Conservation (phyloP, 140 eudicot species). For the Bidens hawaiensis region DNA sequence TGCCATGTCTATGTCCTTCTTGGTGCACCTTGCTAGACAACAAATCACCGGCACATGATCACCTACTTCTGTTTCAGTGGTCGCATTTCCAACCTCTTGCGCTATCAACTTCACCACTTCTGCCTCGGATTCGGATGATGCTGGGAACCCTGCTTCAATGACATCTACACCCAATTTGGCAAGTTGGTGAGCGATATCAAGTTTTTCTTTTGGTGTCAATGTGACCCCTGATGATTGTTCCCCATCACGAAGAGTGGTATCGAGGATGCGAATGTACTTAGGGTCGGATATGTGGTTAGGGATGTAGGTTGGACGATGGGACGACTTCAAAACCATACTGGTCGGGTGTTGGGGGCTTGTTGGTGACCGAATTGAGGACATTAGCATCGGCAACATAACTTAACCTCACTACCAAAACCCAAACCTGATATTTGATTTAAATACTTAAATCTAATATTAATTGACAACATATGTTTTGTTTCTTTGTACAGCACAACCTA, state of each 20-base stretch:
- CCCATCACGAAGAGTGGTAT: too few relatives aligned
- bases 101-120: constrained; percentile 7
- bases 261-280: neutral
- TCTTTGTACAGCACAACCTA: too few relatives aligned
- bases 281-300: neutral
- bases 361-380: too few relatives aligned
- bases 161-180: neutral
- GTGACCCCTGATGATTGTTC: neutral
- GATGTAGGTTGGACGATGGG: neutral
- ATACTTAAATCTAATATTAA: too few relatives aligned
- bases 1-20: neutral
- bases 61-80: neutral
- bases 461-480: too few relatives aligned
- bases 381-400: too few relatives aligned
- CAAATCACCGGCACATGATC: constrained; percentile 2
- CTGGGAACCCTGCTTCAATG: constrained; percentile 9
- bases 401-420: too few relatives aligned
- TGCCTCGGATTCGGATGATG: neutral
- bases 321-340: too few relatives aligned
- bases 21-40: neutral
- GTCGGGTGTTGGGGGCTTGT: too few relatives aligned
- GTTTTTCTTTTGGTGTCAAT: neutral
- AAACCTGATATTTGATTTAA: too few relatives aligned
- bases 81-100: neutral
- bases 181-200: constrained; percentile 4